Evolutionary conservation across 2,329 filamentous ascomycete species (phyloP).

Genomic region (Curvularia hawaiiensis): DNA sequence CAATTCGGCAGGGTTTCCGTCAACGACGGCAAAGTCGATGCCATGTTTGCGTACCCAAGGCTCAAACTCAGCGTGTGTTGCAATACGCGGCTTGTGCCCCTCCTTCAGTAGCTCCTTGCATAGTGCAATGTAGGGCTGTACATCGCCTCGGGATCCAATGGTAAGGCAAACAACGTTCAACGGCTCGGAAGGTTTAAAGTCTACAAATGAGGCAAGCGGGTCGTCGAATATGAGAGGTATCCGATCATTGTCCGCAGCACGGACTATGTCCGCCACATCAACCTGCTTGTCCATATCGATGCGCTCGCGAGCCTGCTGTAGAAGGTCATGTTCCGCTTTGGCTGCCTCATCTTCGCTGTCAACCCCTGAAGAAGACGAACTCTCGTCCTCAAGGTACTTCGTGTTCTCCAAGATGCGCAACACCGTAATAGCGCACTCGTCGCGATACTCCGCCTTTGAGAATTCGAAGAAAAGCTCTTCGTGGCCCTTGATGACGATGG

Average conservation of each 20-base stretch:
- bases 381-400: slow-evolving; percentile 72
- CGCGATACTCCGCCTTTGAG: slow-evolving; percentile 73
- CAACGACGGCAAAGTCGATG: slow-evolving; percentile 88
- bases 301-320: slow-evolving; percentile 72
- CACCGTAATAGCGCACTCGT: slow-evolving; percentile 86
- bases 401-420: slow-evolving; percentile 76
- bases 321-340: slow-evolving; percentile 77
- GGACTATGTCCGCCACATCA: slow-evolving; percentile 37
- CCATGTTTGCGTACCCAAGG: slow-evolving; percentile 90
- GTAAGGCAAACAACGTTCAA: slow-evolving; percentile 90
- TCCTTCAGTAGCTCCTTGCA: slow-evolving; percentile 90
- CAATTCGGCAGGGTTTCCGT: slow-evolving; percentile 88
- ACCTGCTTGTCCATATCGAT: slow-evolving; percentile 24
- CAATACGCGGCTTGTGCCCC: slow-evolving; percentile 84
- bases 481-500: slow-evolving; percentile 90
- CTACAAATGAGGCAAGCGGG: slow-evolving; percentile 81
- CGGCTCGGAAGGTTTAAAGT: slow-evolving; percentile 83
- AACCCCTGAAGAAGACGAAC: slow-evolving; percentile 69
- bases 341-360: slow-evolving; percentile 74
- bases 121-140: slow-evolving; percentile 95
- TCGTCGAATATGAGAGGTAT: slow-evolving; percentile 89
- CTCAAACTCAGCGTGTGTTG: slow-evolving; percentile 89
- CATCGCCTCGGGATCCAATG: slow-evolving; percentile 93
- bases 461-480: slow-evolving; percentile 99
- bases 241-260: slow-evolving; percentile 55